A percentile compares a stretch with the other conserved stretches of the same genome.
Evolutionary conservation across 169 alveolate species (phyloP).

Genomic region (Cryptosporidium bovis): DNA sequence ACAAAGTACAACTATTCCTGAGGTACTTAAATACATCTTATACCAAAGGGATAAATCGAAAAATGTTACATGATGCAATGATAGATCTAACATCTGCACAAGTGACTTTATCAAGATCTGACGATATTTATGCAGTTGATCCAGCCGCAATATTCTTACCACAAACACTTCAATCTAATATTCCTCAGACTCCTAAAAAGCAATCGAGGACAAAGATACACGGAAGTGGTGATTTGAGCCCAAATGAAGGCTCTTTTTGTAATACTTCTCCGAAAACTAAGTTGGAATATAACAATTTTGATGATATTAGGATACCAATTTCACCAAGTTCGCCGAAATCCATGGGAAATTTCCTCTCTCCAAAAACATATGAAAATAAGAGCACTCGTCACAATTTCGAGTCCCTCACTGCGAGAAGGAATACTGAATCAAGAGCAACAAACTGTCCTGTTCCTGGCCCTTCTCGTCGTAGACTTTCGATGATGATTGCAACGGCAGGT

Average conservation of each 20-base stretch:
- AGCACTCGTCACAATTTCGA: not conserved
- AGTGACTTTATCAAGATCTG: conserved; percentile 60
- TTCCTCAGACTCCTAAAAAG: conserved; percentile 35
- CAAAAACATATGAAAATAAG: conserved; percentile 32
- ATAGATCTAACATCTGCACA: conserved; percentile 60
- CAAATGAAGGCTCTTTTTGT: conserved; percentile 6
- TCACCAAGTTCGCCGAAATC: conserved; percentile 42
- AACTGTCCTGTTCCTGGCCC: conserved; percentile 60
- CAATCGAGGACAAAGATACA: conserved; percentile 12
- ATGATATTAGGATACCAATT: conserved; percentile 50
- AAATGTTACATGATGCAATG: conserved; percentile 72
- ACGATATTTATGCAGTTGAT: conserved; percentile 73
- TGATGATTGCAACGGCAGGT: conserved; percentile 74
- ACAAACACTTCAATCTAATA: conserved; percentile 42
- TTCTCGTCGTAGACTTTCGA: conserved; percentile 74
- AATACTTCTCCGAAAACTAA: conserved; percentile 33
- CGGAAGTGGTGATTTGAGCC: conserved; percentile 31
- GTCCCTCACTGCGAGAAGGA: conserved; percentile 16
- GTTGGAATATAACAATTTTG: conserved; percentile 13
- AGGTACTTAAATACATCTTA: conserved; percentile 55
- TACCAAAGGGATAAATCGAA: conserved; percentile 58
- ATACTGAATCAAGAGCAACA: conserved; percentile 64
- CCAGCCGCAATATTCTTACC: conserved; percentile 67
- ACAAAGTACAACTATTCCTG: conserved; percentile 59
- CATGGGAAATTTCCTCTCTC: conserved; percentile 51